Base-by-base conservation (phyloP, 2,329 filamentous ascomycete species). In the Thelonectria rubi region DNA sequence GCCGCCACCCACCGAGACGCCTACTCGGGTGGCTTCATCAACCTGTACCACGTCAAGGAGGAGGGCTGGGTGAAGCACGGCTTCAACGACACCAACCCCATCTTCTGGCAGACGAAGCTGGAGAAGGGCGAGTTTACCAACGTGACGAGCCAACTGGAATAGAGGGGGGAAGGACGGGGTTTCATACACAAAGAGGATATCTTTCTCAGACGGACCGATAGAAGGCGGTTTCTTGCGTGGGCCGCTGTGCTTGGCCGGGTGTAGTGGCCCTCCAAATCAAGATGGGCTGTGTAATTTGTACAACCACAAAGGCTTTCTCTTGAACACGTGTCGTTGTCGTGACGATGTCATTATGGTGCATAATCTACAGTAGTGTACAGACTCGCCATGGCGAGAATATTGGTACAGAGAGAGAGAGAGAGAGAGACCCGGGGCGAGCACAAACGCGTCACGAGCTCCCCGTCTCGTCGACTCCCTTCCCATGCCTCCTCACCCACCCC, bases 101-200 rank as follows among this genome's bases (percentile, higher is more conserved):
- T 98, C 76, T 99, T 99, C 90, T 99, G 95, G 95, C 91, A 97
- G 85, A 97, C 94, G 51, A 99, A 99, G 88, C 81, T 99, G 75
- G 91, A 97, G 79, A 97, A 97, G 88, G 94, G 94, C 79, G 95
- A 99, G 84, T 99, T 99, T 80, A 94, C 91, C 67, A 97, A 97
- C 77, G 94, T 97, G 55, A 96, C 92, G 60, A 92, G 91, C 72
- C 82, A 89, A 73, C 77, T 96, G 75, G 85, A 86, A n/a, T 87
- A 72, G 47, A 49, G 34, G 20, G 37, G 48, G 30, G 15, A 26
- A 15, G 45, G 49, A 37, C 11, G 24, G 51, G 32, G 59, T 53
- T 45, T 49, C 15, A 55, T 42, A 56, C 21, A 43, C 46, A 32
- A 42, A 60, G 57, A 57, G 34, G 40, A 48, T 43, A 46, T n/a